Evolutionary conservation across 1,139 yeast species (phyloP), one percentile per base, ranked within the genome.

Genomic region (Pichia sp.): DNA sequence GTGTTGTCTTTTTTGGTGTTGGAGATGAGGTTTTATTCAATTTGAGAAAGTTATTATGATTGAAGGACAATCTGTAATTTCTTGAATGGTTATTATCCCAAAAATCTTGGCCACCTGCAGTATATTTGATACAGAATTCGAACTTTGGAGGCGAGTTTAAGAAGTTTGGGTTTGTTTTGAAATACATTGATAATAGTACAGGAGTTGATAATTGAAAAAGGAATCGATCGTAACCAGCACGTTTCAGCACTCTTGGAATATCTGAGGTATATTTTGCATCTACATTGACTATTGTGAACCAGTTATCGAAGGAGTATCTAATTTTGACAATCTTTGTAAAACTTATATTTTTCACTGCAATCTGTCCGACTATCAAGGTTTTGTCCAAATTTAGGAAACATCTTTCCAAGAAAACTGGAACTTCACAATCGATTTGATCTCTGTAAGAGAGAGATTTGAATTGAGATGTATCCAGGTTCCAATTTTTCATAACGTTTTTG

Each of bases 31-130:
- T 16, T 42, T 51, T 20, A 24, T 5, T 17, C 30, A n/a, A n/a
- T 38, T 52, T 34, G n/a, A 36, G 17, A 6, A 49, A 48, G 48
- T 24, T 31, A 5, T 57, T 31, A 24, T 73, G 73, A 17, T 65
- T 71, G 55, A 86, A 73, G 52, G 72, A 71, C 27, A 87, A 72
- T 47, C 74, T 75, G 69, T 86, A 89, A 69, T 89, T 89, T 52
- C 71, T 68, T 49, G 66, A 67, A 43, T 71, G 60, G 69, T 90
- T 89, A 71, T 87, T 89, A 69, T 89, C 96, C 96, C 96, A 90
- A 65, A 66, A 80, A 62, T 85, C 92, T 34, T 69, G 67, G 30
- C 75, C 75, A 34, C 73, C 72, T 31, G 81, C 69, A 48, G 65
- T 67, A 66, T 83, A 89, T 55, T 81, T 77, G 44, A 88, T 77